These are phyloP conservation scores for Endotrypanum monterogeii DNA, from an alignment of 208 protist genomes.

Conservation along the genomic window DNA sequence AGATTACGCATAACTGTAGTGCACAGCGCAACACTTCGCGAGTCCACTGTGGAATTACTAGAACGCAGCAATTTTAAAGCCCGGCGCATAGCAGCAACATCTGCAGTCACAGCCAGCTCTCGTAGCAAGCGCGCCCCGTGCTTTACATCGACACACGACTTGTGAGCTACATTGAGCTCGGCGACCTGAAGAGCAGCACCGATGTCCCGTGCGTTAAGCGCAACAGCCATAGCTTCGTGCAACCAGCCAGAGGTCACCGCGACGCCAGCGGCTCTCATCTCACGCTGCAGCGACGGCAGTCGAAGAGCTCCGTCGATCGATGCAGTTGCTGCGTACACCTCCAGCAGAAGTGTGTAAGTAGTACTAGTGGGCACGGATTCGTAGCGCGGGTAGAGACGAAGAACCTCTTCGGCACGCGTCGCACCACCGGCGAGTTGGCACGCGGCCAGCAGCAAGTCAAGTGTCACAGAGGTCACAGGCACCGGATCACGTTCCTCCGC, in stretches of 20 bases:
- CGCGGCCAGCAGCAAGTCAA: slow-evolving; percentile 74
- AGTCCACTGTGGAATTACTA: slow-evolving; percentile 56
- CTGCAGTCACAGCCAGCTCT: slow-evolving; percentile 35
- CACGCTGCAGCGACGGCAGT: slow-evolving; percentile 14
- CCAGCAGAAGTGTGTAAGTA: slow-evolving; percentile 53
- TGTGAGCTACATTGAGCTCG: slow-evolving; percentile 39
- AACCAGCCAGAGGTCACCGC: slow-evolving; percentile 40
- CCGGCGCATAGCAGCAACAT: slow-evolving; percentile 44
- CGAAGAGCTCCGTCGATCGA: slow-evolving; percentile 15
- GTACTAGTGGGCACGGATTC: slow-evolving; percentile 25
- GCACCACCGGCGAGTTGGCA: slow-evolving; percentile 44
- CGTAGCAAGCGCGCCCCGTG: slow-evolving; percentile 55
- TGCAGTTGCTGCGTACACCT: slow-evolving; percentile 29
- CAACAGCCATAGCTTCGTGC: slow-evolving; percentile 52
- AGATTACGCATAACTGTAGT: slow-evolving; percentile 38
- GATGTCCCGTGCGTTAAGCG: slow-evolving; percentile 57
- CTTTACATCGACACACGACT: slow-evolving; percentile 47
- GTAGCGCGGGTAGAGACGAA: slow-evolving; percentile 42
- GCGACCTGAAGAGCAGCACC: slow-evolving; percentile 43
- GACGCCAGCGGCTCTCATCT: slow-evolving; percentile 33
- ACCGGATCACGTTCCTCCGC: slow-evolving; percentile 18
- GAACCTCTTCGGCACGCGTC: slow-evolving; percentile 40
- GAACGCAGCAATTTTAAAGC: slow-evolving; percentile 44
- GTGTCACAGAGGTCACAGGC: slow-evolving; percentile 44
- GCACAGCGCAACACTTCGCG: slow-evolving; percentile 47